These are phyloP conservation scores for Teunomyces panamensis DNA, from an alignment of 805 yeast species.

Conservation along the genomic window DNA sequence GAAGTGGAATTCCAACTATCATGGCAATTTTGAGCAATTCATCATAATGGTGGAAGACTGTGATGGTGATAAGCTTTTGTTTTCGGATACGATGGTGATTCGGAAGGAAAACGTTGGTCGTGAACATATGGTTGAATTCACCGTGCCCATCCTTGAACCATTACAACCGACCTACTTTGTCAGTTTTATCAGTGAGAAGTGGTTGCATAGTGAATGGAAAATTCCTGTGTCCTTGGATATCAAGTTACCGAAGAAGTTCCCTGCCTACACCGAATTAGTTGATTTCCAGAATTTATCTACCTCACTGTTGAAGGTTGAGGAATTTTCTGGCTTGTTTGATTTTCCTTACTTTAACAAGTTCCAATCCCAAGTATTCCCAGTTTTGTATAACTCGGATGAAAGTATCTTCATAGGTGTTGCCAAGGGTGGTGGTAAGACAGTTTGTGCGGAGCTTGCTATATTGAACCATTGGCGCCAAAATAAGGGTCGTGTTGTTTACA, in stretches of 20 bases:
- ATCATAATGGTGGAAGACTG: conserved; percentile 75
- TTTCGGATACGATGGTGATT: conserved; percentile 52
- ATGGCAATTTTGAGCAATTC: conserved; percentile 66
- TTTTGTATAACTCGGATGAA: conserved; percentile 55
- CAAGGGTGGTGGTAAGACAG: conserved; percentile 75
- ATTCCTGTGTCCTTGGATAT: conserved; percentile 54
- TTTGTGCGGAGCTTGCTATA: conserved; percentile 68
- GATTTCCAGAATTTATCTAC: conserved; percentile 51
- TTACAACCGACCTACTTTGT: conserved; percentile 69
- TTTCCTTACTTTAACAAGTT: conserved; percentile 63
- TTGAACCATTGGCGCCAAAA: conserved; percentile 69
- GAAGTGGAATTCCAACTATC: conserved; percentile 69
- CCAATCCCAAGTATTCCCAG: conserved; percentile 68
- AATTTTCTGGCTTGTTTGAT: conserved; percentile 44
- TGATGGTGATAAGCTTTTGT: conserved; percentile 74
- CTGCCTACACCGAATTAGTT: conserved; percentile 58
- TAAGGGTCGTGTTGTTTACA: conserved; percentile 67
- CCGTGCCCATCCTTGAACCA: conserved; percentile 59
- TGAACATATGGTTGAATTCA: conserved; percentile 60
- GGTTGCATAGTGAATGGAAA: conserved; percentile 75
- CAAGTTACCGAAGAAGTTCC: conserved; percentile 59
- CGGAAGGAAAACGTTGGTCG: conserved; percentile 46
- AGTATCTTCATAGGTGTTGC: conserved; percentile 67
- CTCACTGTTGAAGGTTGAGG: conserved; percentile 45
- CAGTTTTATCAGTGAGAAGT: conserved; percentile 70